These are phyloP conservation scores for Microbotryum violaceum DNA, from an alignment of 1,284 basidiomycete genomes.

Conservation along the genomic window DNA sequence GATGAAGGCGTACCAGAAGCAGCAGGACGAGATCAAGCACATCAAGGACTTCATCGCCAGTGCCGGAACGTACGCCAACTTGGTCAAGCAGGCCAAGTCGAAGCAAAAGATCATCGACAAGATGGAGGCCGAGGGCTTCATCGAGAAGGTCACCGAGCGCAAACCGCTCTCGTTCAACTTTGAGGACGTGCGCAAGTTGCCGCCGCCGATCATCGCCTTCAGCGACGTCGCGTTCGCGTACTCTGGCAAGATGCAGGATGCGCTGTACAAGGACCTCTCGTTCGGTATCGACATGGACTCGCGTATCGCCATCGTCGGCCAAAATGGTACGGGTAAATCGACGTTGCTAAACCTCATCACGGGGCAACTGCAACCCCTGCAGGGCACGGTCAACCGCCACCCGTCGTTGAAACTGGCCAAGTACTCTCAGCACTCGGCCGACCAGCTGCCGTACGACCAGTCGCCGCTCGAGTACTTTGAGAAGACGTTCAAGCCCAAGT, in stretches of 20 bases:
- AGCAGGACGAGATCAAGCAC: slow-evolving; percentile 96
- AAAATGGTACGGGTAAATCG: slow-evolving; percentile 97
- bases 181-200: slow-evolving; percentile 86
- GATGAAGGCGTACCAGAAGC: slow-evolving; percentile 97
- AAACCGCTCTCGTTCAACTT: slow-evolving; percentile 85
- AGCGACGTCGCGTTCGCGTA: slow-evolving; percentile 91
- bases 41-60: slow-evolving; percentile 97
- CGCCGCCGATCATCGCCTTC: slow-evolving; percentile 96
- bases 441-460: slow-evolving; percentile 92
- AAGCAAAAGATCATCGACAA: slow-evolving; percentile 98
- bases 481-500: slow-evolving; percentile 66
- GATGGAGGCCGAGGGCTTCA: slow-evolving; percentile 98
- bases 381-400: slow-evolving; percentile 84
- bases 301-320: slow-evolving; percentile 91
- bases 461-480: slow-evolving; percentile 94
- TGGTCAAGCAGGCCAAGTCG: slow-evolving; percentile 97
- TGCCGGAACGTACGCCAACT: slow-evolving; percentile 97
- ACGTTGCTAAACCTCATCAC: slow-evolving; percentile 95
- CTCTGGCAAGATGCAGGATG: slow-evolving; percentile 78
- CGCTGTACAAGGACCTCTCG: slow-evolving; percentile 75
- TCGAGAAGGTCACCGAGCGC: slow-evolving; percentile 75
- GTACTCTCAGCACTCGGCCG: slow-evolving; percentile 97
- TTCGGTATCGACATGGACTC: slow-evolving; percentile 99
- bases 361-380: slow-evolving; percentile 65
- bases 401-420: slow-evolving; percentile 64